Conservation (phyloP, 768 basidiomycete genomes). For the Daedaleopsis sinensis region DNA sequence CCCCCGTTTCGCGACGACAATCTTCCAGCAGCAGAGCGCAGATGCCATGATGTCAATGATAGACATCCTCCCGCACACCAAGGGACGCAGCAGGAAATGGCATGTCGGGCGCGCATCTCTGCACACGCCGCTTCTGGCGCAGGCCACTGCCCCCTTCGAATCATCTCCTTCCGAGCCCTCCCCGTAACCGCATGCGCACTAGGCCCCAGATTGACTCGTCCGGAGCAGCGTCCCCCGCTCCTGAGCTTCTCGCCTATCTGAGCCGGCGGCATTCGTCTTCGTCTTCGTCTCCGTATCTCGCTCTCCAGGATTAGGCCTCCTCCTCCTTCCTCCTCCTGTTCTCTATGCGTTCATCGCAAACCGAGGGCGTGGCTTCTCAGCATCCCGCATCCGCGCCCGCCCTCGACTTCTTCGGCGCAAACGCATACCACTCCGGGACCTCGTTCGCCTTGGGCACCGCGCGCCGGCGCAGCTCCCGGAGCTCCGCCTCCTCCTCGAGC, state of each 20-base stretch:
- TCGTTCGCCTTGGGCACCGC: constrained; percentile 71
- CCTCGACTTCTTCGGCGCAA: constrained; percentile 59
- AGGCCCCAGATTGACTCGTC: not conserved
- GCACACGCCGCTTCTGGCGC: not conserved
- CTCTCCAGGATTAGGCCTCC: too few species aligned
- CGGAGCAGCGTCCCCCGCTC: too few species aligned
- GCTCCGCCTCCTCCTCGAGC: constrained; percentile 60
- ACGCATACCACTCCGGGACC: constrained; percentile 78
- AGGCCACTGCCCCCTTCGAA: not conserved
- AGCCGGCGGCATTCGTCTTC: too few species aligned
- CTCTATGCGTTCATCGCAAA: too few species aligned
- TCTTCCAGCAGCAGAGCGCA: not conserved
- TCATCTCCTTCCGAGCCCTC: not conserved
- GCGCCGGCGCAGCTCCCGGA: constrained; percentile 62
- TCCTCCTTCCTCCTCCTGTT: too few species aligned
- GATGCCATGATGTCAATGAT: not conserved
- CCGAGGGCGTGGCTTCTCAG: too few species aligned
- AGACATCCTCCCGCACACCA: not conserved
- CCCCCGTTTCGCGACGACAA: not conserved
- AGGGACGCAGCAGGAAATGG: too few species aligned
- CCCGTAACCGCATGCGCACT: too few species aligned
- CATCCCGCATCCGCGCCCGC: not conserved
- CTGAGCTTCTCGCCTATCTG: not conserved
- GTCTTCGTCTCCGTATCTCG: too few species aligned
- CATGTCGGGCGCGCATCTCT: not conserved